These are phyloP conservation scores for Phytophthora pluvialis DNA, from an alignment of 352 stramenopile species.

Conservation along the genomic window DNA sequence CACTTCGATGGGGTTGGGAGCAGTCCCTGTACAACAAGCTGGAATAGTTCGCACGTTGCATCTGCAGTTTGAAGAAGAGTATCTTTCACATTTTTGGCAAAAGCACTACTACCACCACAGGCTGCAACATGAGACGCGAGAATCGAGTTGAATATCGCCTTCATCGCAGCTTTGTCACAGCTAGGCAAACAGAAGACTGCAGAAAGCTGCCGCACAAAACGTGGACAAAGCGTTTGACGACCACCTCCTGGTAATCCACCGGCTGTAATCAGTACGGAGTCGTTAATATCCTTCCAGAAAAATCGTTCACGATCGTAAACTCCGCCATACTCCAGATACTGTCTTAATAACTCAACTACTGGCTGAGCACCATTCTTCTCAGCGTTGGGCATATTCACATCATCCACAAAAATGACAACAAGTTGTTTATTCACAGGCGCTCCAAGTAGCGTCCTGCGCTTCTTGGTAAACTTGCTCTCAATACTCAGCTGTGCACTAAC, in stretches of 20 bases:
- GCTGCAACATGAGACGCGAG: slow-evolving; percentile 58
- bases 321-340: slow-evolving; percentile 72
- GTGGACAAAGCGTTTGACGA: slow-evolving; percentile 57
- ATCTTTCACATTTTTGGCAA: slow-evolving; percentile 63
- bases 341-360: slow-evolving; percentile 77
- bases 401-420: slow-evolving; percentile 90
- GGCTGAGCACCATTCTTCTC: slow-evolving; percentile 82
- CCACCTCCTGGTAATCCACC: slow-evolving; percentile 67
- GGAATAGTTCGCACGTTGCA: slow-evolving; percentile 69
- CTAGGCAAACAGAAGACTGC: slow-evolving; percentile 74
- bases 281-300: slow-evolving; percentile 82
- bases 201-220: slow-evolving; percentile 77
- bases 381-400: slow-evolving; percentile 90
- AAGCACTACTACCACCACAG: slow-evolving; percentile 12
- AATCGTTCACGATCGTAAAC: slow-evolving; percentile 87
- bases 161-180: slow-evolving; percentile 79
- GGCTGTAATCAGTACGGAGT: slow-evolving; percentile 70
- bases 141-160: slow-evolving; percentile 91
- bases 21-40: slow-evolving; percentile 54
- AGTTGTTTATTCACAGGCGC: slow-evolving; percentile 74
- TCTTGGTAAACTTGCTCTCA: slow-evolving; percentile 92
- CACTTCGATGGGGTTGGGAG: slow-evolving; percentile 83
- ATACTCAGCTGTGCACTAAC: slow-evolving; percentile 84
- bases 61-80: slow-evolving; percentile 59
- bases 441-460: slow-evolving; percentile 92